Evolutionary conservation across 1,139 yeast genomes (phyloP), one percentile per base, ranked within the genome.

Genomic region (Pichia sp.): DNA sequence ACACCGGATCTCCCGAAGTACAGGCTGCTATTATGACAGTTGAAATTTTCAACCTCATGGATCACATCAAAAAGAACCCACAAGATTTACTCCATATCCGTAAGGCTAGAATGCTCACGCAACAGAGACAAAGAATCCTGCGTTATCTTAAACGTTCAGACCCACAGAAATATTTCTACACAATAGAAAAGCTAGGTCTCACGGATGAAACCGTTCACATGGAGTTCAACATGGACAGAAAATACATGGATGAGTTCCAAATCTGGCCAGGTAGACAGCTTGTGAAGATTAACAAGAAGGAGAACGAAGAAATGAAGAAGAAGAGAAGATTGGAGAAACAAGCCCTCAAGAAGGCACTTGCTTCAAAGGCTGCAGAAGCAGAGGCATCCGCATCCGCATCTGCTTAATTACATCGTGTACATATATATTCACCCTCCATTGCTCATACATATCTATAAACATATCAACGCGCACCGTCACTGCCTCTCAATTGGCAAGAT

Each of bases 1-100:
- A 91, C 56, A 85, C 96, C 0, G 96, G 94, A 1, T 84, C 95
- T 1, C 77, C 95, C 34, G 97, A 88, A 62, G 96, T 87, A 21
- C 96, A 88, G 59, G 96, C 97, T 1, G 97, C 96, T 2, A 72
- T 85, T 22, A 64, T 80, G 62, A 86, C 97, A 1, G 79, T 85
- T 38, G 75, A 75, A 52, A 85, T 91, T 48, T 86, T 82, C 47
- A 79, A 74, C 49, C 67, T 85, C 40, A 85, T 84, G 66, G 72
- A 74, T 31, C 96, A 88, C 55, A 70, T 84, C 40, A 77, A 77
- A 54, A 68, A 72, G 38, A 69, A 78, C 55, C 80, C 77, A 49
- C 83, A 86, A 56, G 97, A 91, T 60, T 67, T 73, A 51, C 67
- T 67, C 30, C 78, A 80, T 48, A 75, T 78, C 39, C 78, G 91